These are phyloP conservation scores for Leccinum imitatum DNA, from an alignment of 768 basidiomycete genomes.

Conservation along the genomic window DNA sequence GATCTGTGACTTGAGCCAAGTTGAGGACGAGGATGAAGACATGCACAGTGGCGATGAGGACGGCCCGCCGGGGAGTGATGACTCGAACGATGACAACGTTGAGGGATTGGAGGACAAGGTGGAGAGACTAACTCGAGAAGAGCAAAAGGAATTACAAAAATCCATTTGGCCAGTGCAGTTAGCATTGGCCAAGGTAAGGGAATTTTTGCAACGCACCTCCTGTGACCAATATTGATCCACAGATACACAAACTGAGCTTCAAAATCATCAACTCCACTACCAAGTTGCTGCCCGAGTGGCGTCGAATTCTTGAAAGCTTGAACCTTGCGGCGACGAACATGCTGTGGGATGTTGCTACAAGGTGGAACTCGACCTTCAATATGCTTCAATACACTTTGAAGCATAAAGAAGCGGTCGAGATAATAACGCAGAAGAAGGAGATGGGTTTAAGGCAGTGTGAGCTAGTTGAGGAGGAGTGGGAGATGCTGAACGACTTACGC, in stretches of 20 bases:
- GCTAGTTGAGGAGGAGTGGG: neutral
- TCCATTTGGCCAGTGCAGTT: neutral
- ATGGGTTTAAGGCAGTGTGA: neutral
- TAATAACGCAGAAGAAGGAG: neutral
- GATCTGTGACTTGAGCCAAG: no score
- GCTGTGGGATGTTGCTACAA: neutral
- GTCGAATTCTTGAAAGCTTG: neutral
- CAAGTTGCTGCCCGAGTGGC: neutral
- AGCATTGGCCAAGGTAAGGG: neutral
- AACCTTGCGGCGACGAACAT: accelerated
- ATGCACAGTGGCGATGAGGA: no score
- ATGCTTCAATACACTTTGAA: neutral
- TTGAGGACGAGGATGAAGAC: no score
- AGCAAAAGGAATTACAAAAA: neutral
- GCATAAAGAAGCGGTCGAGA: neutral
- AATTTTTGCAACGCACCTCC: neutral
- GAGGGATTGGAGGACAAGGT: neutral
- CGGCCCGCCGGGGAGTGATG: no score
- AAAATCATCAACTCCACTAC: neutral
- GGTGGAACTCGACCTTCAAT: neutral
- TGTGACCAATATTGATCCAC: neutral
- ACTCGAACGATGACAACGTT: no score
- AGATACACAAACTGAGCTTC: neutral
- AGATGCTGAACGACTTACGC: neutral
- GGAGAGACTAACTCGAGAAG: no score